Evolutionary conservation across 495 filamentous ascomycete genomes (phyloP).

Genomic region (Talaromyces ruber): DNA sequence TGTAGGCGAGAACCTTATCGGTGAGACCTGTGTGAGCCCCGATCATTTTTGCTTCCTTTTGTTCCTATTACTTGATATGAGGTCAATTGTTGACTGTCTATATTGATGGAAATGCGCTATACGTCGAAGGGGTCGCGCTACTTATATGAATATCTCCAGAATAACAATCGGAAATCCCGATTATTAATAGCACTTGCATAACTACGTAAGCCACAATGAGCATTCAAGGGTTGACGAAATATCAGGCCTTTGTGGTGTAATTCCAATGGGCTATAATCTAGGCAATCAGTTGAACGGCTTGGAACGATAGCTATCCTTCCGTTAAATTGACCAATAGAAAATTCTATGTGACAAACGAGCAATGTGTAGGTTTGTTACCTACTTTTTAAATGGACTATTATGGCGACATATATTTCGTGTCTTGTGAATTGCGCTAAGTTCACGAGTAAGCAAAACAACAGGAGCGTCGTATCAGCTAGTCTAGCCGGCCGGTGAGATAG

Average conservation of each 20-base stretch:
- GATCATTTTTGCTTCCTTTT: conserved; percentile 7
- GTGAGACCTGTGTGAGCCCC: conserved; percentile 11
- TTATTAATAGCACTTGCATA: too few relatives aligned
- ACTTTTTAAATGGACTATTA: neutral
- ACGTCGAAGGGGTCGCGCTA: neutral
- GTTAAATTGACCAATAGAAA: neutral
- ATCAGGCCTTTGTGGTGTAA: neutral
- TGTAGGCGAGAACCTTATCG: conserved; percentile 7
- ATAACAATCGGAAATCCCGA: too few relatives aligned
- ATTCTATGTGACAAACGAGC: neutral
- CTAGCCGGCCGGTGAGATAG: neutral
- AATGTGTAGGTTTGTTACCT: neutral
- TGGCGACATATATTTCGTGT: neutral
- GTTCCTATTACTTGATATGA: neutral
- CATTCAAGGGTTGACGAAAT: conserved; percentile 1
- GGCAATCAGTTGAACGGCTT: neutral
- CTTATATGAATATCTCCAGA: too few relatives aligned
- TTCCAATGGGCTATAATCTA: neutral
- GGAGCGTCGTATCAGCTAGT: neutral
- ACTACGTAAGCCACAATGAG: too few relatives aligned
- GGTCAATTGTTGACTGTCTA: neutral
- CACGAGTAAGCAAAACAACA: neutral
- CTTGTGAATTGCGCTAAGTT: neutral
- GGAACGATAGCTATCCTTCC: neutral
- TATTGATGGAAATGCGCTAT: neutral